A percentile compares a stretch with the other conserved stretches of the same genome.
These are phyloP conservation scores for Aspergillus luchuensis DNA, from an alignment of 2,329 filamentous ascomycete genomes.

Conservation along the genomic window DNA sequence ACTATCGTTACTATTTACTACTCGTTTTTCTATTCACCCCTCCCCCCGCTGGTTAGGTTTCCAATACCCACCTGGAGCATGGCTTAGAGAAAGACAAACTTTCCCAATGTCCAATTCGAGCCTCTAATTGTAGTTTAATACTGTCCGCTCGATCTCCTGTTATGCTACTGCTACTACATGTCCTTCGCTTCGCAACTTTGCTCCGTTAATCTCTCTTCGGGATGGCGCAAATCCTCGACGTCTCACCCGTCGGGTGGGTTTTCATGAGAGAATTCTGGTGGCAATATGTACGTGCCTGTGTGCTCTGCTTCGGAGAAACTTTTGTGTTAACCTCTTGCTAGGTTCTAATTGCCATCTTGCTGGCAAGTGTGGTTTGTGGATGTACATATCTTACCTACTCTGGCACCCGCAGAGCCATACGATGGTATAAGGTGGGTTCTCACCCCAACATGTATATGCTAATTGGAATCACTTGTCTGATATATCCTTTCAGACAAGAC, in stretches of 20 bases:
- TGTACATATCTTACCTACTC: conserved; percentile 34
- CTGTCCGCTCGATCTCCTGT: conserved; percentile 5
- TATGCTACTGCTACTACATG: background rate
- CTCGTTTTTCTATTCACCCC: too few species aligned
- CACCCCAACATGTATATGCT: background rate
- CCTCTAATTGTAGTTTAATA: conserved; percentile 1
- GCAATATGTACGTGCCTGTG: conserved; percentile 42
- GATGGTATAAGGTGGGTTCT: conserved; percentile 32
- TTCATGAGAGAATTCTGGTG: conserved; percentile 45
- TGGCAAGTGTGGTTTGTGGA: conserved; percentile 33
- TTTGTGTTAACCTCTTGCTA: conserved; percentile 24
- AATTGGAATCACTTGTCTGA: background rate
- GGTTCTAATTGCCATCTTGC: conserved; percentile 39
- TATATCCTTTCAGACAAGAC: conserved; percentile 25
- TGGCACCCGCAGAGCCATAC: conserved; percentile 22
- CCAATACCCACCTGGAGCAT: background rate
- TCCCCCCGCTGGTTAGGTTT: background rate
- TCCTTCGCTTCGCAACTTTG: conserved; percentile 15
- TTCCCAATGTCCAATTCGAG: background rate
- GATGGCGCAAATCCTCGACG: conserved; percentile 34
- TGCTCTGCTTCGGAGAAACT: background rate
- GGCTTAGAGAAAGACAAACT: background rate
- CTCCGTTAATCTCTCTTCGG: conserved; percentile 22
- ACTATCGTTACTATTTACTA: background rate
- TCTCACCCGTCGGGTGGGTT: conserved; percentile 37